Evolutionary conservation across 108 stramenopile species (phyloP).

Genomic region (Conticribra guillardii): DNA sequence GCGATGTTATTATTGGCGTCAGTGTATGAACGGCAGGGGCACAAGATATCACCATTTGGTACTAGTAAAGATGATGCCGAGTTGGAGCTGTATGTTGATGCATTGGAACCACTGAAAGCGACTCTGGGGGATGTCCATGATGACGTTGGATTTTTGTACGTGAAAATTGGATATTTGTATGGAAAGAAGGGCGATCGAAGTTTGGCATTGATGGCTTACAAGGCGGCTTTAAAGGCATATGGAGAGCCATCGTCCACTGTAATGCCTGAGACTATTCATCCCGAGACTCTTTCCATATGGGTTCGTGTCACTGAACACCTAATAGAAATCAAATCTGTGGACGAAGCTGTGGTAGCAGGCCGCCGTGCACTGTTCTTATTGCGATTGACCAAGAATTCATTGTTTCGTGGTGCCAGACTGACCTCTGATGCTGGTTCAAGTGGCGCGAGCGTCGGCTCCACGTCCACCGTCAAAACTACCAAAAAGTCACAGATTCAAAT

Average conservation of each 20-base stretch:
- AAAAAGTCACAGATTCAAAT: constrained; percentile 42
- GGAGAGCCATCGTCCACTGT: constrained; percentile 31
- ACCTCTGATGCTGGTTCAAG: not conserved
- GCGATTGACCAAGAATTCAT: constrained; percentile 28
- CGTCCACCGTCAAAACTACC: constrained; percentile 5
- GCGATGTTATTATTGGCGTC: constrained; percentile 32
- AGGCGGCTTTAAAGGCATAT: constrained; percentile 39
- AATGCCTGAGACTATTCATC: constrained; percentile 8
- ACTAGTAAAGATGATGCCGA: constrained; percentile 30
- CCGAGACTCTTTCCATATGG: constrained; percentile 36
- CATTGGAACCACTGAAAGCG: constrained; percentile 43
- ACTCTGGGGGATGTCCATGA: constrained; percentile 30
- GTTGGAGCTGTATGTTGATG: constrained; percentile 46
- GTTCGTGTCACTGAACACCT: constrained; percentile 40
- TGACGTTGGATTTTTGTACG: constrained; percentile 37
- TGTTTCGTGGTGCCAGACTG: constrained; percentile 28
- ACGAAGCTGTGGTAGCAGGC: constrained; percentile 35
- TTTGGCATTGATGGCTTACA: constrained; percentile 34
- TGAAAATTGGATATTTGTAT: constrained; percentile 46
- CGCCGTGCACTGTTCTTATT: constrained; percentile 36
- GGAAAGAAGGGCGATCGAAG: constrained; percentile 33
- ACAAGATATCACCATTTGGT: constrained; percentile 29
- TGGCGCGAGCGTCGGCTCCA: constrained; percentile 9
- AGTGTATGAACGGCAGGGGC: constrained; percentile 41
- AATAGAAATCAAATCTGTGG: constrained; percentile 21